Base-by-base conservation (phyloP, 2,329 filamentous ascomycete genomes). In the Incumbomyces delicatus region DNA sequence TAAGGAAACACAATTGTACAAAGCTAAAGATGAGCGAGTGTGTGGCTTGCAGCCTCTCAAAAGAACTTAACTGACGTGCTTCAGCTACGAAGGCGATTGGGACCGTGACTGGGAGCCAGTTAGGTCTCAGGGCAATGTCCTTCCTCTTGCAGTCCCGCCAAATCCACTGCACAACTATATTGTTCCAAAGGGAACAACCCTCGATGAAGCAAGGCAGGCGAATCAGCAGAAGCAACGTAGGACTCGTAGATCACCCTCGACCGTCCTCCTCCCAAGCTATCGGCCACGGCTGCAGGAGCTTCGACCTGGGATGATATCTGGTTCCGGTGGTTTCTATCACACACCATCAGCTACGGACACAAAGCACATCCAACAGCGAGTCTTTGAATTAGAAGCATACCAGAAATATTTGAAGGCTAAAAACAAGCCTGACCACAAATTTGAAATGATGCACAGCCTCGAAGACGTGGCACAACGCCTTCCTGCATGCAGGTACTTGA, bases 1-100 rank as follows among this genome's bases (percentile, higher is more conserved):
- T 27, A 27, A 8, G 5, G 22, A 8, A 5, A 4, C 4, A 27
- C 5, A 8, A 4, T 8, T 8, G 22, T 27, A 8, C 8, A 4
- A 27, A 27, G 22, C 8, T 27, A 4, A 33, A 13, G 36, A 56
- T 56, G 53, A 52, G 50, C 46, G 53, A 56, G 53, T 56, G 18
- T 48, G 53, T 54, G 12, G 13, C 20, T 31, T 27, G 4, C 8
- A 27, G 22, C 22, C 22, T 8, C 22, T 27, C 5, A 27, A 27
- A 27, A 8, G 22, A 5, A 27, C 22, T 27, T 8, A 27, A 27
- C 22, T 27, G 22, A 27, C 22, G 8, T 27, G 22, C 22, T 47
- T 33, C 30, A 47, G 44, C 44, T 47, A 47, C 44, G 44, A 47
- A 41, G 38, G 36, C 13, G 36, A 40, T 33, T 41, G 38, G 33